Evolutionary conservation across 1,284 basidiomycete species (phyloP).

Genomic region (Lentinus polychrous): DNA sequence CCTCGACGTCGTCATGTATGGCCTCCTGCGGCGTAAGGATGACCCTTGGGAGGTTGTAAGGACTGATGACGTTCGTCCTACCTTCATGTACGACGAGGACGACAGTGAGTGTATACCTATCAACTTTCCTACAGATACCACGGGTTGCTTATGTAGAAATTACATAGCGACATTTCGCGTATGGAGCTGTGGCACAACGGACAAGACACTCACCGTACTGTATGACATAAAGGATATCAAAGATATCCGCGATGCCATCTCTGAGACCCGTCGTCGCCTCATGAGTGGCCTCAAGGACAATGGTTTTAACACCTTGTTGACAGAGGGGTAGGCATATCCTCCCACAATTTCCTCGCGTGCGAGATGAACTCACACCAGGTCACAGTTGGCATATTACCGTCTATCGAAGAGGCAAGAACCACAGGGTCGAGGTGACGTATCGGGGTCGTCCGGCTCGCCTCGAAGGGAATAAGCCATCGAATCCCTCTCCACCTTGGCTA

Average conservation of each 20-base stretch:
- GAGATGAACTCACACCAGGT: not conserved
- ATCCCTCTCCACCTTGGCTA: slow-evolving; percentile 57
- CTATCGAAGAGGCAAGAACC: slow-evolving; percentile 50
- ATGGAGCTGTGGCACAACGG: slow-evolving; percentile 16
- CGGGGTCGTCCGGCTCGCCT: slow-evolving; percentile 56
- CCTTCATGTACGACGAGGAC: slow-evolving; percentile 52
- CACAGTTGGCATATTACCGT: slow-evolving; percentile 63
- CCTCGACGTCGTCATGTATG: not conserved
- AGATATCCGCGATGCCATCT: slow-evolving; percentile 43
- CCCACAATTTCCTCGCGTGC: slow-evolving; percentile 2
- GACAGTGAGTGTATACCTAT: slow-evolving; percentile 37
- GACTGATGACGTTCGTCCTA: slow-evolving; percentile 52
- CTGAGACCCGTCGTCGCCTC: slow-evolving; percentile 59
- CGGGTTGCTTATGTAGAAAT: too few relatives aligned
- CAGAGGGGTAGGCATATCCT: slow-evolving; percentile 50
- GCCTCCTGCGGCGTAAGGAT: slow-evolving; percentile 44
- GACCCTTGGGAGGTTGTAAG: slow-evolving; percentile 73
- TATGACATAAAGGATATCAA: slow-evolving; percentile 43
- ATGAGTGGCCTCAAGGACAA: slow-evolving; percentile 47
- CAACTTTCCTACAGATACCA: too few relatives aligned
- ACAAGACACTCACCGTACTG: slow-evolving; percentile 53
- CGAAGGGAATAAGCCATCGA: slow-evolving; percentile 35
- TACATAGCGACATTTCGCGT: not conserved
- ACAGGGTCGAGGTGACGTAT: slow-evolving; percentile 65
- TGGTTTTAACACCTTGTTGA: slow-evolving; percentile 53